Base-by-base conservation (phyloP, 1,139 yeast genomes). In the Scheffersomyces titani region DNA sequence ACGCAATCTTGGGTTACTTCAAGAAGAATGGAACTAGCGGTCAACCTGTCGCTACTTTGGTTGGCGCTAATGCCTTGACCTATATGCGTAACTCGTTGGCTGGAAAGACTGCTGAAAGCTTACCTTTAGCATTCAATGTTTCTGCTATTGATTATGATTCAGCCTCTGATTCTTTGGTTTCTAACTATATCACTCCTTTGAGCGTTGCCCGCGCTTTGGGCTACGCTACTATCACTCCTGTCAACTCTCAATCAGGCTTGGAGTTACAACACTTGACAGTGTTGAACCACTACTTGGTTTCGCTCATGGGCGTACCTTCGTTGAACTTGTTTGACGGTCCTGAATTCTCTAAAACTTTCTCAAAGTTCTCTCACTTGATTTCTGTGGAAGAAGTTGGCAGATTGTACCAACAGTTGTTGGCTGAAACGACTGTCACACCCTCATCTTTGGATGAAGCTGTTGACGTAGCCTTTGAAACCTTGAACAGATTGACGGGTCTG, bases 291-390 rank as follows among this genome's bases (percentile, higher is more conserved):
- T 88, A 84, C 57, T 75, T 90, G 64, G 86, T 96, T 19, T 64
- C 72, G 2, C 67, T 73, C 58, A 77, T 84, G 47, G 80, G 85
- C 44, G 72, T 76, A 49, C 91, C 94, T 4, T 80, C 89, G 20
- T 71, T 91, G 56, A 87, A 89, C 71, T 78, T 90, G 62, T 90
- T 88, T 69, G 98, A 92, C 68, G 98, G 98, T 50, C 79, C 90
- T 18, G 83, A 86, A 54, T 87, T 86, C 60, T 71, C 87, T 54
- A 86, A 84, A 64, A 82, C 86, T 60, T 83, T 81, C 64, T 75
- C 84, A 60, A 83, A 82, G 63, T 79, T 81, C 59, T 67, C 74
- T 13, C 75, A 77, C 51, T 82, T 85, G 55, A 71, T 82, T 55
- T 71, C 85, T 16, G 75, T 82, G 45, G 77, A 72, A 16, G 74